These are phyloP conservation scores for Candida manassasensis DNA, from an alignment of 805 yeast species.

Conservation along the genomic window DNA sequence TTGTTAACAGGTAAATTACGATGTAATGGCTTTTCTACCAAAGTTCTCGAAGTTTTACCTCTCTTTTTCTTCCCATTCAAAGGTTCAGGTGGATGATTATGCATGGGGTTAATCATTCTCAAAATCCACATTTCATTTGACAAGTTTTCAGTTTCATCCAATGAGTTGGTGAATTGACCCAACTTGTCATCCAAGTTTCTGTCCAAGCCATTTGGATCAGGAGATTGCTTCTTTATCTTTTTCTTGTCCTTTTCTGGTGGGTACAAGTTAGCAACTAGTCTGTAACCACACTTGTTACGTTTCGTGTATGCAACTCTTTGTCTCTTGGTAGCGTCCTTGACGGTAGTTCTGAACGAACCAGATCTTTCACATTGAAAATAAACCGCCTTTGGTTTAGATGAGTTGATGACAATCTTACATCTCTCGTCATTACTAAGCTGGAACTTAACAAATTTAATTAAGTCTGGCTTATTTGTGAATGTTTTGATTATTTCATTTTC, in stretches of 20 bases:
- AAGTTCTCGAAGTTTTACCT: conserved; percentile 34
- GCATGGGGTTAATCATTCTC: conserved; percentile 43
- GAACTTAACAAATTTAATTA: conserved; percentile 33
- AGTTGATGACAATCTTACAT: conserved; percentile 43
- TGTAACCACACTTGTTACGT: conserved; percentile 42
- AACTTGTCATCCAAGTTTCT: conserved; percentile 25
- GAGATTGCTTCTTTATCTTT: conserved; percentile 17
- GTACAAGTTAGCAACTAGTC: conserved; percentile 40
- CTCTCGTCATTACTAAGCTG: conserved; percentile 32
- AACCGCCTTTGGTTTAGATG: conserved; percentile 45
- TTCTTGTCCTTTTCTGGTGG: conserved; percentile 43
- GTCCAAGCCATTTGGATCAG: conserved; percentile 19
- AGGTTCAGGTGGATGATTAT: conserved; percentile 43
- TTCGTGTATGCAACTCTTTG: conserved; percentile 45
- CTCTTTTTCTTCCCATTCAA: conserved; percentile 31
- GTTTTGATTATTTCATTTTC: conserved; percentile 31
- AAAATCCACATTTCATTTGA: conserved; percentile 42
- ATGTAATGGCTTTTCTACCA: conserved; percentile 40
- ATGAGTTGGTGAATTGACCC: conserved; percentile 11
- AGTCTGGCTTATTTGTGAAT: conserved; percentile 22
- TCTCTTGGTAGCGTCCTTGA: conserved; percentile 40
- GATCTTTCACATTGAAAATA: conserved; percentile 45
- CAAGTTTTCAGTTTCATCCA: conserved; percentile 13
- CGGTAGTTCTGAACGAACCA: conserved; percentile 43
- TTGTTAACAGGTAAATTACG: conserved; percentile 3